phyloP scores from a whole-genome alignment of 495 filamentous ascomycete species.

The Neurospora cerealis region DNA sequence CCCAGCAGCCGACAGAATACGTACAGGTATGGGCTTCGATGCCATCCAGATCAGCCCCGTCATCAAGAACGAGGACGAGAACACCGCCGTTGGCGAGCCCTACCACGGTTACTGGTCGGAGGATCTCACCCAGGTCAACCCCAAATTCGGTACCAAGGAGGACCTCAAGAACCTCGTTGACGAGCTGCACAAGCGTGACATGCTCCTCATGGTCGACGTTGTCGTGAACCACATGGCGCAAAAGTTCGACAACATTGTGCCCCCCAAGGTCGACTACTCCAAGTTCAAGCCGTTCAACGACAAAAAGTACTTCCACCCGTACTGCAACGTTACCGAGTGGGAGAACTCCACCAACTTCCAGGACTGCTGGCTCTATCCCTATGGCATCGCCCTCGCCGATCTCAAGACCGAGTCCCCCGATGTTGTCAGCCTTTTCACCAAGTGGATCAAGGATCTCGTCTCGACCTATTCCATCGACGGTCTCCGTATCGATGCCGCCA shows the following conservation, averaged over 20 bases:
- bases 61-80: conserved; percentile 45
- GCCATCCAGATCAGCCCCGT: conserved; percentile 78
- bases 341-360: conserved; percentile 35
- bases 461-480: conserved; percentile 70
- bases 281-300: conserved; percentile 60
- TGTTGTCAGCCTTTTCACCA: conserved; percentile 45
- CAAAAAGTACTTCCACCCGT: conserved; percentile 55
- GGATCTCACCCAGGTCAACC: conserved; percentile 54
- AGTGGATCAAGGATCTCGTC: conserved; percentile 57
- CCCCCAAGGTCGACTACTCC: conserved; percentile 47
- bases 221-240: conserved; percentile 72
- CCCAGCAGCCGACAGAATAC: conserved; percentile 12
- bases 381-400: conserved; percentile 52
- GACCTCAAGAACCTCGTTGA: conserved; percentile 52
- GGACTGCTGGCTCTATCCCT: conserved; percentile 54
- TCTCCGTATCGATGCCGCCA: conserved; percentile 65
- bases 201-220: conserved; percentile 72
- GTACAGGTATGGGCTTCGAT: conserved; percentile 70
- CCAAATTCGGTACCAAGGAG: conserved; percentile 52
- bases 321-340: conserved; percentile 57
- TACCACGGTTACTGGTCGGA: conserved; percentile 74
- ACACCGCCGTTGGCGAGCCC: conserved; percentile 41
- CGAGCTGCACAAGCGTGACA: conserved; percentile 52
- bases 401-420: conserved; percentile 50
- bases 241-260: conserved; percentile 32